Evolutionary conservation across 2,329 filamentous ascomycete genomes (phyloP).

Genomic region (Pseudocercospora crystallina): DNA sequence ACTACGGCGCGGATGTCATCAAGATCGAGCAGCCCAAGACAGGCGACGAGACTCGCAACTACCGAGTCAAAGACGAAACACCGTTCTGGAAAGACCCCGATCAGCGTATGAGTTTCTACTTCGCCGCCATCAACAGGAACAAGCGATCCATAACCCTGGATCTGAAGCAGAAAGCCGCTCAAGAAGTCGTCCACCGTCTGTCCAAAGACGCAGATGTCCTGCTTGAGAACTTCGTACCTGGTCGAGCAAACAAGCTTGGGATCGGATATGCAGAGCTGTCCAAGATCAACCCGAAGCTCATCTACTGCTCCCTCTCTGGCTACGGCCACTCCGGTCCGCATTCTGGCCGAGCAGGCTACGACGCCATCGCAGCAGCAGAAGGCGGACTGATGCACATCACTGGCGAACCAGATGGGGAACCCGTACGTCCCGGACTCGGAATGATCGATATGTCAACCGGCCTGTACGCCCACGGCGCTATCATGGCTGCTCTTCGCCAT

Average conservation of each 20-base stretch:
- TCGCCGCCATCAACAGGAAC: conserved; percentile 44
- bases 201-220: conserved; percentile 38
- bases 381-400: conserved; percentile 44
- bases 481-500: conserved; percentile 39
- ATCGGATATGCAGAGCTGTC: conserved; percentile 39
- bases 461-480: conserved; percentile 44
- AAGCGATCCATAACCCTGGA: conserved; percentile 40
- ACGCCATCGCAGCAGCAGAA: conserved; percentile 43
- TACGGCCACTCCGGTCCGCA: conserved; percentile 43
- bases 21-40: conserved; percentile 40
- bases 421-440: conserved; percentile 41
- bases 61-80: background rate
- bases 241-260: conserved; percentile 39
- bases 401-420: conserved; percentile 38
- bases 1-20: conserved; percentile 44
- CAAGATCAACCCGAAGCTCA: conserved; percentile 37
- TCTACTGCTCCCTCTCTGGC: conserved; percentile 44
- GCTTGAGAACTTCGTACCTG: conserved; percentile 44
- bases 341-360: conserved; percentile 41
- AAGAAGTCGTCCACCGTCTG: conserved; percentile 34
- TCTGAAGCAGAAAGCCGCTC: conserved; percentile 37
- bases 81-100: conserved; percentile 26
- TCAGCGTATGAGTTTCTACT: conserved; percentile 42
- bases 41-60: conserved; percentile 27
- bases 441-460: conserved; percentile 45